Percentiles rank a stretch among this genome's conserved stretches.
These are phyloP conservation scores for Crithidia mellificae DNA, from an alignment of 208 protist species.

Conservation along the genomic window DNA sequence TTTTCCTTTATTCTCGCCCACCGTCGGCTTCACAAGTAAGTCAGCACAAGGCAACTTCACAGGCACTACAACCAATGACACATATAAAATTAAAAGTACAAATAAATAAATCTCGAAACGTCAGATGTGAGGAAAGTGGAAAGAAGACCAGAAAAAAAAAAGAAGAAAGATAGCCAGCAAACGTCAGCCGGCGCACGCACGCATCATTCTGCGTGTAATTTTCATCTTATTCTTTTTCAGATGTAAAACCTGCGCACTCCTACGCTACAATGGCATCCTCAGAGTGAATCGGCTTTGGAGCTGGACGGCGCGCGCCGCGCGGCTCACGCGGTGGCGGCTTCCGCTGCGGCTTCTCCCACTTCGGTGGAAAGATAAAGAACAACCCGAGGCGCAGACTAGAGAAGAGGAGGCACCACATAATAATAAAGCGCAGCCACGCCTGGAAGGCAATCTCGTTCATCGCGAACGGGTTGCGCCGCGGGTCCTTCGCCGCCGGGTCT, in stretches of 20 bases:
- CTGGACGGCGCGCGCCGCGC: conserved; percentile 34
- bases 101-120: not conserved
- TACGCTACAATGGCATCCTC: conserved; percentile 37
- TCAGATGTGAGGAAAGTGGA: not conserved
- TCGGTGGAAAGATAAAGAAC: conserved; percentile 82
- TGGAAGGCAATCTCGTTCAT: conserved; percentile 81
- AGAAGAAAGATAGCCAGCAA: not conserved
- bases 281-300: conserved; percentile 71
- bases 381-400: conserved; percentile 61
- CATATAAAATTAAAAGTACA: not conserved
- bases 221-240: too few relatives aligned
- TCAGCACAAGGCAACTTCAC: too few relatives aligned
- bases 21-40: too few relatives aligned
- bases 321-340: conserved; percentile 71
- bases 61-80: not conserved
- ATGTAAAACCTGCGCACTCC: too few relatives aligned
- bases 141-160: conserved; percentile 2
- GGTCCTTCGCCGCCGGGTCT: conserved; percentile 45
- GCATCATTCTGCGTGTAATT: too few relatives aligned
- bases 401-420: conserved; percentile 84
- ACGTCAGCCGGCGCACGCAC: too few relatives aligned
- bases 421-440: conserved; percentile 88
- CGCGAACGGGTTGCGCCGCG: conserved; percentile 77
- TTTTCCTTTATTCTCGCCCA: too few relatives aligned
- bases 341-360: conserved; percentile 66